Conservation (phyloP, 306 rosid species). For the Rosa rugosa region DNA sequence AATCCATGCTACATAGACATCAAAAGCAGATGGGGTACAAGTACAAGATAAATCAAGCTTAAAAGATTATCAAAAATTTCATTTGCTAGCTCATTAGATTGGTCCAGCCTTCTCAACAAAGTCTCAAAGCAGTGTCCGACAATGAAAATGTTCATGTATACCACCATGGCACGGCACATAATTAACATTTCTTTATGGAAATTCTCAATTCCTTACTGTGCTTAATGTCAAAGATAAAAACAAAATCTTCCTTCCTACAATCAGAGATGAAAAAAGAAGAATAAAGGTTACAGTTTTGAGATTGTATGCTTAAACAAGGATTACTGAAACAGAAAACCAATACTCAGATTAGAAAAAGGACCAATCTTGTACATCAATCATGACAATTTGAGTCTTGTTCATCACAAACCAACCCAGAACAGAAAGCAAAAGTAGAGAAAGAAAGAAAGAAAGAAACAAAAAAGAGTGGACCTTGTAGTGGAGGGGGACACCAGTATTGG, state of each 20-base stretch:
- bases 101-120: not conserved
- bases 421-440: not conserved
- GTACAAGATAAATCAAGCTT: not conserved
- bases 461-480: constrained; percentile 66
- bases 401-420: constrained; percentile 9
- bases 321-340: not conserved
- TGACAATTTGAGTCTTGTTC: not conserved
- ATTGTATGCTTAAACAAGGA: not conserved
- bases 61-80: not conserved
- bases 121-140: not conserved
- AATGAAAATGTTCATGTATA: not conserved
- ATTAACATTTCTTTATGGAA: not conserved
- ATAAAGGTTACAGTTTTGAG: not conserved
- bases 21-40: not conserved
- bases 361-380: not conserved
- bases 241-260: not conserved
- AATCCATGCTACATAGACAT: not conserved
- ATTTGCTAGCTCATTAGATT: not conserved
- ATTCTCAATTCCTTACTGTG: not conserved
- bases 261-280: not conserved
- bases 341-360: not conserved
- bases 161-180: not conserved
- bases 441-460: not conserved
- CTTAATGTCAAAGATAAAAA: not conserved
- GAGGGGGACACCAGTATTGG: constrained; percentile 73